Percentiles rank a stretch among this genome's conserved stretches.
These are phyloP conservation scores for Wallacemonas sp. DNA, from an alignment of 208 protist genomes.

Conservation along the genomic window DNA sequence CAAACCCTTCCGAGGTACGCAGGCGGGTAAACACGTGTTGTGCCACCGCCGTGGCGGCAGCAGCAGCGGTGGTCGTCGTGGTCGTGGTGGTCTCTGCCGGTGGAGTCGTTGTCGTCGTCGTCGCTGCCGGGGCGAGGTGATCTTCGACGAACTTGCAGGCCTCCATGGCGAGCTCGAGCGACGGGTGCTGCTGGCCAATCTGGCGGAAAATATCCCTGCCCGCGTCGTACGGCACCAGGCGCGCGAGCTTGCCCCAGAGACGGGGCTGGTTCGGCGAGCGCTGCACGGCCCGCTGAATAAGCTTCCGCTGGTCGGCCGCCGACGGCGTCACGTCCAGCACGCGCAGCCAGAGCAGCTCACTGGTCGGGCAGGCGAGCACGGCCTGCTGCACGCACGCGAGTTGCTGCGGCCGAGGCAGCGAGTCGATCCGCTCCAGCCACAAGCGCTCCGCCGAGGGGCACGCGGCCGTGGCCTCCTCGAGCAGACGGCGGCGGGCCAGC, in stretches of 20 bases:
- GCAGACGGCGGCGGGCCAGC: conserved; percentile 43
- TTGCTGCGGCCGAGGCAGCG: conserved; percentile 49
- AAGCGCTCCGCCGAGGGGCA: conserved; percentile 64
- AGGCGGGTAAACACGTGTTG: background rate
- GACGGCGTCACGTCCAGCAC: conserved; percentile 50
- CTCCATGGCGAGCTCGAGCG: conserved; percentile 71
- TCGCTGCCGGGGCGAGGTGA: background rate
- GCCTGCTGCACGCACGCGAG: conserved; percentile 65
- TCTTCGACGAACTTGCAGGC: conserved; percentile 78
- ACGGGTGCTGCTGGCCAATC: conserved; percentile 56
- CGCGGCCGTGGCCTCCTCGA: conserved; percentile 67
- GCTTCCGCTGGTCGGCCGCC: conserved; percentile 48
- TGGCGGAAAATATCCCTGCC: conserved; percentile 74
- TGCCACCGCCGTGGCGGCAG: background rate
- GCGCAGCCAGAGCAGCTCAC: conserved; percentile 75
- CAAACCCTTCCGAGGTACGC: conserved; percentile 1
- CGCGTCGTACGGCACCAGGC: conserved; percentile 50
- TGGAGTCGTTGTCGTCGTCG: background rate
- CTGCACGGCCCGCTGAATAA: conserved; percentile 69
- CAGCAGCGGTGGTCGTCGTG: background rate
- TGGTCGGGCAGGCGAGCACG: conserved; percentile 68
- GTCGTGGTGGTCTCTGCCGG: background rate
- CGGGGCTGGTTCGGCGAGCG: conserved; percentile 57
- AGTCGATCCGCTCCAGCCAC: conserved; percentile 64
- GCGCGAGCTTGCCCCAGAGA: conserved; percentile 75